phyloP scores from a whole-genome alignment of 2,329 filamentous ascomycete genomes.

The Dryadomyces quercivorus region DNA sequence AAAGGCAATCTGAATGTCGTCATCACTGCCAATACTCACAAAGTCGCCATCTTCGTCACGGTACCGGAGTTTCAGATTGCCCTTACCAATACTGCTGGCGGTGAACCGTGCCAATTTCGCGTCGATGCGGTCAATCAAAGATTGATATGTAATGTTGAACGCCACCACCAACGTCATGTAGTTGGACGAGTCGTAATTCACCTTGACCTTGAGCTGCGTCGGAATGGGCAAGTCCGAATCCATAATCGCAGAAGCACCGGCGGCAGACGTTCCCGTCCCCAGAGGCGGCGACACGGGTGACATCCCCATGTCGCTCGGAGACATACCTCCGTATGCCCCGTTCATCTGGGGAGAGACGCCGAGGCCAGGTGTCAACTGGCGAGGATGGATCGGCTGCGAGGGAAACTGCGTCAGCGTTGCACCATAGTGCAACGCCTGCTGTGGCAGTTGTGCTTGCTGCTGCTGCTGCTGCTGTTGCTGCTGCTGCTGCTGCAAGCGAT shows the following conservation, averaged over 20 bases:
- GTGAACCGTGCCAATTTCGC: slow-evolving; percentile 85
- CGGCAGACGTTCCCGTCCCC: slow-evolving; percentile 24
- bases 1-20: slow-evolving; percentile 93
- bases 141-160: slow-evolving; percentile 90
- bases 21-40: slow-evolving; percentile 87
- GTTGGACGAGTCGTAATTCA: slow-evolving; percentile 74
- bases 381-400: slow-evolving; percentile 37
- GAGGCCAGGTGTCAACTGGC: slow-evolving; percentile 32
- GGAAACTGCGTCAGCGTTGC: slow-evolving; percentile 45
- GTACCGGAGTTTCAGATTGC: slow-evolving; percentile 78
- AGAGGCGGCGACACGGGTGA: slow-evolving; percentile 18
- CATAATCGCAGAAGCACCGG: slow-evolving; percentile 19
- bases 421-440: slow-evolving; percentile 28
- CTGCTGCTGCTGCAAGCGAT: slow-evolving; percentile 32
- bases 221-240: slow-evolving; percentile 35
- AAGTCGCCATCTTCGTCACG: slow-evolving; percentile 86
- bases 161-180: slow-evolving; percentile 94
- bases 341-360: slow-evolving; percentile 7
- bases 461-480: slow-evolving; percentile 12
- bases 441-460: slow-evolving; percentile 38
- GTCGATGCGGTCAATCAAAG: slow-evolving; percentile 88
- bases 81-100: slow-evolving; percentile 68
- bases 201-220: slow-evolving; percentile 87
- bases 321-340: not conserved
- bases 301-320: slow-evolving; percentile 19